Conservation (phyloP, 352 stramenopile species). For the Pythium utonaiense region DNA sequence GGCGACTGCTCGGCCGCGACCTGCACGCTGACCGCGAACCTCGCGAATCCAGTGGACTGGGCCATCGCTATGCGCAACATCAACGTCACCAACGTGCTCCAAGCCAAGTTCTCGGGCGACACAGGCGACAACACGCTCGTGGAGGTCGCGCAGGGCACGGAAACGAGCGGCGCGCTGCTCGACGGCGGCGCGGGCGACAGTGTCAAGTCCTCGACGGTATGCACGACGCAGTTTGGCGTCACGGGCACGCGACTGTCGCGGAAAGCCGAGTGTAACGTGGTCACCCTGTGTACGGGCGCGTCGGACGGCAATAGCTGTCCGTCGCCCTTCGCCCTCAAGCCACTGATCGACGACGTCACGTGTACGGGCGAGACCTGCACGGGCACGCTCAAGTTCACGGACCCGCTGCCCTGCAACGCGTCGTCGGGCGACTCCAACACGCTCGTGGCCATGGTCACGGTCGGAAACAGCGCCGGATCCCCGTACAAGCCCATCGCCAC, state of each 20-base stretch:
- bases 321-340: conserved; percentile 27
- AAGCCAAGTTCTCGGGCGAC: conserved; percentile 41
- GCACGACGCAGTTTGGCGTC: conserved; percentile 38
- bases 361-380: conserved; percentile 46
- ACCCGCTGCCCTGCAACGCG: conserved; percentile 46
- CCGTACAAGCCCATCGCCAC: conserved; percentile 42
- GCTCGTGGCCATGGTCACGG: conserved; percentile 47
- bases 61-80: conserved; percentile 48
- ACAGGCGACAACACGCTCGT: conserved; percentile 38
- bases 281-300: conserved; percentile 50
- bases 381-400: conserved; percentile 40
- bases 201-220: conserved; percentile 39
- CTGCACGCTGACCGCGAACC: conserved; percentile 50
- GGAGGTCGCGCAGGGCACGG: conserved; percentile 39
- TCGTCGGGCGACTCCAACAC: conserved; percentile 27
- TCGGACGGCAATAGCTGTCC: conserved; percentile 42
- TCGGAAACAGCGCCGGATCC: conserved; percentile 47
- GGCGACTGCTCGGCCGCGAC: conserved; percentile 36
- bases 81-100: conserved; percentile 38
- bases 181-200: conserved; percentile 11
- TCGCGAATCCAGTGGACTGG: conserved; percentile 62
- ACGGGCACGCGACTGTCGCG: conserved; percentile 51
- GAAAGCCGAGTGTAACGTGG: conserved; percentile 50
- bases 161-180: conserved; percentile 33
- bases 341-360: conserved; percentile 34